Percentiles rank a stretch among this genome's conserved stretches.
Evolutionary conservation across 2,329 filamentous ascomycete species (phyloP).

Genomic region (Nannizziopsis arthrosporioides): DNA sequence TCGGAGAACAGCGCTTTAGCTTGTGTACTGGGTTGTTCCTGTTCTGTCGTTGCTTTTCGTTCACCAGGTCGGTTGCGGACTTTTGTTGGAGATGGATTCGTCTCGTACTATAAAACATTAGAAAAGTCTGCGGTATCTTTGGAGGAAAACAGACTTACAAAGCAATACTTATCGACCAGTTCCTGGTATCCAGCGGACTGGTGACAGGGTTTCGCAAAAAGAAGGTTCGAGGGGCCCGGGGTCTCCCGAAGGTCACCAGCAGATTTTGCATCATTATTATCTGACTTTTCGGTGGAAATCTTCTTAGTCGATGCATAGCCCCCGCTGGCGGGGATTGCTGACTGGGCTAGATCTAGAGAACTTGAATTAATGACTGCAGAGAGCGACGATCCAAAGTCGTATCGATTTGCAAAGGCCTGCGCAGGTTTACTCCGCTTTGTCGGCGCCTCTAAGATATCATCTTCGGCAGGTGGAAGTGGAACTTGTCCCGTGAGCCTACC

Average conservation of each 20-base stretch:
- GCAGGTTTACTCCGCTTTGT: constrained; percentile 39
- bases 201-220: constrained; percentile 53
- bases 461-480: constrained; percentile 3
- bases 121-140: not conserved
- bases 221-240: constrained; percentile 11
- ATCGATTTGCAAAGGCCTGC: constrained; percentile 79
- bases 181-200: constrained; percentile 89
- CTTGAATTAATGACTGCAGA: constrained; percentile 61
- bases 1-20: constrained; percentile 7
- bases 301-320: not conserved
- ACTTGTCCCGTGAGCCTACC: not conserved
- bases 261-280: not conserved
- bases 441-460: constrained; percentile 21
- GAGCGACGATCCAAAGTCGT: constrained; percentile 91
- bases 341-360: constrained; percentile 18
- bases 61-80: not conserved
- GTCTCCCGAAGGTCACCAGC: not conserved
- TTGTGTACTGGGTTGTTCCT: not conserved
- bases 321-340: not conserved
- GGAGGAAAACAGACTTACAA: constrained; percentile 65
- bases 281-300: not conserved
- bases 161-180: constrained; percentile 97
- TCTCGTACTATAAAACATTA: constrained; percentile 4
- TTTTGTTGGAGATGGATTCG: constrained; percentile 1
- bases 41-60: not conserved